Evolutionary conservation across 805 yeast species (phyloP).

Genomic region (Nakazawaea populi): DNA sequence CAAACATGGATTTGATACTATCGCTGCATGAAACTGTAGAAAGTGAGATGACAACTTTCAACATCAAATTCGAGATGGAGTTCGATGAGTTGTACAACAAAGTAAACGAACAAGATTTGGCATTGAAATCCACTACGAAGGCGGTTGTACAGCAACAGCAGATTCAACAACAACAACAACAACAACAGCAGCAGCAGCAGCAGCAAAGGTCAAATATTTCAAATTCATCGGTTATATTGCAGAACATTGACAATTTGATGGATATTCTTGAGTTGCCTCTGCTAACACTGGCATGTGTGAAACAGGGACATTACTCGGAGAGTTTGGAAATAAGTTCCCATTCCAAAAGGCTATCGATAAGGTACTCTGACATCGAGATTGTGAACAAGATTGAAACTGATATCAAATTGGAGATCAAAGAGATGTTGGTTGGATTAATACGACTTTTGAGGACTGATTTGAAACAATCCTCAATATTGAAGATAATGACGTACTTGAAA

Average conservation of each 20-base stretch:
- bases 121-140: background rate
- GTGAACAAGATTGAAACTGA: slow-evolving; percentile 44
- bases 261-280: slow-evolving; percentile 84
- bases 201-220: background rate
- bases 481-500: slow-evolving; percentile 69
- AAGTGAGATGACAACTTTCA: slow-evolving; percentile 27
- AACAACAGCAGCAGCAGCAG: slow-evolving; percentile 8
- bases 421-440: slow-evolving; percentile 65
- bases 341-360: slow-evolving; percentile 57
- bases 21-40: slow-evolving; percentile 24
- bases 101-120: slow-evolving; percentile 23
- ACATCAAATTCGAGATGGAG: slow-evolving; percentile 23
- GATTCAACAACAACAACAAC: slow-evolving; percentile 9
- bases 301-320: slow-evolving; percentile 82
- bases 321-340: slow-evolving; percentile 80
- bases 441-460: slow-evolving; percentile 67
- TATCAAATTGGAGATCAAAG: slow-evolving; percentile 48
- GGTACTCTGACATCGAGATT: slow-evolving; percentile 58
- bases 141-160: slow-evolving; percentile 15
- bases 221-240: slow-evolving; percentile 33
- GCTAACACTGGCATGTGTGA: slow-evolving; percentile 74
- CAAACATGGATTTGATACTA: slow-evolving; percentile 40
- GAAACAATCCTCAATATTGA: slow-evolving; percentile 72
- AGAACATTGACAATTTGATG: slow-evolving; percentile 63
- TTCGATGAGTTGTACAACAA: slow-evolving; percentile 24